Evolutionary conservation across 2,329 filamentous ascomycete genomes (phyloP), one percentile per base, ranked within the genome.

Genomic region (Talaromyces pinophilus): DNA sequence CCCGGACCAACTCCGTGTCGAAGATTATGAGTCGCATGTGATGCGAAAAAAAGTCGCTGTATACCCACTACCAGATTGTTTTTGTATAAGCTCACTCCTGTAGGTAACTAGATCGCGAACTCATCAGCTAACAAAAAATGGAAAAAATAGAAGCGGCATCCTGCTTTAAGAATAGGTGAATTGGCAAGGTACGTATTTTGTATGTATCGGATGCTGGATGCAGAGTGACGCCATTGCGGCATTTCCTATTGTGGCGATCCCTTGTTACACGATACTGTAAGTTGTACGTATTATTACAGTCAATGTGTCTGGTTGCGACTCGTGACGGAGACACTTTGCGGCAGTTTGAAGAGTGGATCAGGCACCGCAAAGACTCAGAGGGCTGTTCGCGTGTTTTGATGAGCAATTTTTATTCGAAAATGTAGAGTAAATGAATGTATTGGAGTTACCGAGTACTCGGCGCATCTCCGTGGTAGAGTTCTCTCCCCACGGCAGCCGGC

Each of bases 221-320:
- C 33, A 62, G 15, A 1, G 22, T 63, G 61, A 63, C 22, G 61
- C 13, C 33, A 30, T 42, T n/a, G 30, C 64, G 64, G 64, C 59
- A 62, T 66, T 66, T 61, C 64, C 64, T 50, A 63, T 48, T 55
- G 64, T 55, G 64, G 64, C 38, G 28, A 52, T 66, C 55, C 64
- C 64, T 35, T 50, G 28, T 17, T 57, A 38, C 30, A 38, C 17
- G n/a, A 35, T 52, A 30, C 48, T 13, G 44, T 11, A 17, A 30
- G 25, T 3, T 28, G 15, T 35, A 38, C 54, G 33, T 40, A 57
- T 38, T 25, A 30, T 40, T 57, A 40, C 33, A 25, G 52, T 13
- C 52, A 35, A 55, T 30, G 52, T 55, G 52, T 55, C 30, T 55
- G 5, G 33, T 33, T 38, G 54, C 11, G 54, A 38, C 52, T 55